Evolutionary conservation across 1,284 basidiomycete genomes (phyloP).

Genomic region (Termitomyces sp.): DNA sequence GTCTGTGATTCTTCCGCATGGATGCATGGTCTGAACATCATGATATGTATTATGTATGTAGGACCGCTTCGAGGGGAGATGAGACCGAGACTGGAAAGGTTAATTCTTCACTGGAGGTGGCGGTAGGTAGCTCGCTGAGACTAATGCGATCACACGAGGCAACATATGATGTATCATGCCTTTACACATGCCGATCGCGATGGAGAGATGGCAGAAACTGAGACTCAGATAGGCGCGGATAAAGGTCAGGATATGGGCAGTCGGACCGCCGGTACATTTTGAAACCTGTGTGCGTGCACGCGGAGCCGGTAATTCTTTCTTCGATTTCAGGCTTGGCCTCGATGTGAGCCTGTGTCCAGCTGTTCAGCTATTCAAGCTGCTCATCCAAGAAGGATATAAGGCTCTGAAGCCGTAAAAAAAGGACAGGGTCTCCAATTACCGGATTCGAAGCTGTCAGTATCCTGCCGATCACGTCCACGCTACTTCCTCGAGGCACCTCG

Average conservation of each 20-base stretch:
- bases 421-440: not conserved
- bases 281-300: not conserved
- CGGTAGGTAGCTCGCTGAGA: not conserved
- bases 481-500: not conserved
- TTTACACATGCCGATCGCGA: not conserved
- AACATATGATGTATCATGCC: not conserved
- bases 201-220: not conserved
- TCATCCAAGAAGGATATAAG: not conserved
- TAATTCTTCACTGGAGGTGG: not conserved
- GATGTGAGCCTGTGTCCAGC: not conserved
- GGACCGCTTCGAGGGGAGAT: not conserved
- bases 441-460: not conserved
- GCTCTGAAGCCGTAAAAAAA: not conserved
- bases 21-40: not conserved
- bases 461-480: not conserved
- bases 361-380: not conserved
- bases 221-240: not conserved
- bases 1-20: not conserved
- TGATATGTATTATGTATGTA: not conserved
- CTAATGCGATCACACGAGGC: not conserved
- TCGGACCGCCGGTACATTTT: not conserved
- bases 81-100: not conserved
- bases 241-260: not conserved
- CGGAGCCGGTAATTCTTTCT: not conserved
- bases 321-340: not conserved